Evolutionary conservation across 2,329 filamentous ascomycete genomes (phyloP), one percentile per base, ranked within the genome.

Genomic region (Aspergillus transmontanensis): DNA sequence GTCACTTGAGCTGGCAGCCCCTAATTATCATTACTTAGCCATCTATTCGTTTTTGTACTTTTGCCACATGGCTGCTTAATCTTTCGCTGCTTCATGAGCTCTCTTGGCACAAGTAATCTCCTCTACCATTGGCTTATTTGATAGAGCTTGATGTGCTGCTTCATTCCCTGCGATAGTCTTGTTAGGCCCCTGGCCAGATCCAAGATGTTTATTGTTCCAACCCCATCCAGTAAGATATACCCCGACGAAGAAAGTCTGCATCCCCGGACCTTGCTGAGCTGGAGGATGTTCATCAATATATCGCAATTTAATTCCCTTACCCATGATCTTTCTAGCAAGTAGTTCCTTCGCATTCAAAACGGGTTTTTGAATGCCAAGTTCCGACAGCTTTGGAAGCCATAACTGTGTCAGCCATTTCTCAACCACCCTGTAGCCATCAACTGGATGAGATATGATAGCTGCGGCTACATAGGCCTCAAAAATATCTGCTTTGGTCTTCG

Each of bases 381-480:
- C 67, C 81, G 75, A 69, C 43, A 96, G 78, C 5, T 86, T 87
- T 54, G 83, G 86, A 4, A 85, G 85, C 93, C 93, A 97, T 0
- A 97, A 80, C 9, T 84, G 79, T 57, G 87, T 89, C 53, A 97
- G 79, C 93, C 93, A 98, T 16, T 83, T 75, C 58, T 89, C 84
- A 2, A 86, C 89, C 2, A 82, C 83, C 9, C 76, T 66, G 54
- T 90, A 85, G 1, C 94, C 93, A 54, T 86, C 75, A 3, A 80
- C 77, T 0, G 87, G 83, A 69, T 93, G 86, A 1, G 89, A 88
- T 2, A 92, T 80, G 39, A 96, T 85, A 6, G 94, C 79, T 3
- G 90, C 94, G 10, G 91, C 94, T 19, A 96, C 87, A 70, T 96
- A 97, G 0, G 94, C 91, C 76, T 98, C 94, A 71, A 97, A 96